Base-by-base conservation (phyloP, 352 stramenopile genomes). In the Globisporangium camurandrum region DNA sequence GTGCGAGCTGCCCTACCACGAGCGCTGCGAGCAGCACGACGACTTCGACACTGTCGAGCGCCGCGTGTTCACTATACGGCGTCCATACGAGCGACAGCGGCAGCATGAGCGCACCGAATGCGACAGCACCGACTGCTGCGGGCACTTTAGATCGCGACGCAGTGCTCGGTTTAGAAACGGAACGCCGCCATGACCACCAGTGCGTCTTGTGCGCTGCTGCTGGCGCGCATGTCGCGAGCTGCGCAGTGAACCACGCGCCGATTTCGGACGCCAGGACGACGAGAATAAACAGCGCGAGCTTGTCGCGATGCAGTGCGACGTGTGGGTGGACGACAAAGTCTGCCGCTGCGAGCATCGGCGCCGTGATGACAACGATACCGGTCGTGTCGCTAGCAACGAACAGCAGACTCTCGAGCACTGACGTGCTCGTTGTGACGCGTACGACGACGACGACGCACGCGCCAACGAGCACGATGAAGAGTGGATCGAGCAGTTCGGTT, bases 381-480 rank as follows among this genome's bases (percentile, higher is more conserved):
- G 77, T 56, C 16, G 63, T 56, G 51, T 81, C 70, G 42, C 54
- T 63, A 33, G 73, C 16, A 24, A 81, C 59, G 23, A 69, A 44
- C 33, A 81, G 39, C 47, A 81, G 51, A 40, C 57, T 76, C 49
- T 64, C 59, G 59, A 81, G 66, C 20, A 81, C 70, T 19, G 61
- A 52, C 38, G 71, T 70, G 65, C 70, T 81, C 9, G 70, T 66
- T n/a, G 77, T 59, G 22, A 78, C 61, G 28, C 70, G 70, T 39
- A 70, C 67, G 24, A 78, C 57, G 28, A 81, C 62, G 38, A 71
- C 59, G 12, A 59, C 41, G 41, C 66, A 69, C 30, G 59, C 57
- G 26, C 62, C 64, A 4, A 67, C 65, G 37, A 81, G 61, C 48
- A 74, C 64, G 14, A 74, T 61, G 43, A 71, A 81, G 8, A 81